Evolutionary conservation across 1,284 basidiomycete genomes (phyloP).

Genomic region (Grifola frondosa): DNA sequence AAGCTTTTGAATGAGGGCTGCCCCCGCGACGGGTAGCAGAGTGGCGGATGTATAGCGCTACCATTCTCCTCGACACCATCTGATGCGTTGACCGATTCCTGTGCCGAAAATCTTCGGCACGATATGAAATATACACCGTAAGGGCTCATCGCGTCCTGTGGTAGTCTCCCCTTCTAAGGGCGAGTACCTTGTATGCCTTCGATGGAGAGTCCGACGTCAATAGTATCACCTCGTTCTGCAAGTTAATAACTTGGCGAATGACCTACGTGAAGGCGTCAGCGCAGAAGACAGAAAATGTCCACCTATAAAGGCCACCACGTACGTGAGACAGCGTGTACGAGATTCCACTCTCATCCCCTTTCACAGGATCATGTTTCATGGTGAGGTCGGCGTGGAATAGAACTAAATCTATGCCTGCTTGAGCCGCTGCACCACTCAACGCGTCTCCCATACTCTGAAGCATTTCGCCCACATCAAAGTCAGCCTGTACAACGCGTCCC

Average conservation of each 20-base stretch:
- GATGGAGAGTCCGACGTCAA: conserved; percentile 85
- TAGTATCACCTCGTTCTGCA: conserved; percentile 71
- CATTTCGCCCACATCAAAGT: conserved; percentile 72
- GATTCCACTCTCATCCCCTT: conserved; percentile 82
- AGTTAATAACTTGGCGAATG: conserved; percentile 78
- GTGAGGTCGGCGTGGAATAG: conserved; percentile 85
- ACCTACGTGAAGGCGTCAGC: conserved; percentile 50
- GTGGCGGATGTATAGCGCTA: conserved; percentile 1
- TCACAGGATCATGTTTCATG: conserved; percentile 80
- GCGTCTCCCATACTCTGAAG: conserved; percentile 81
- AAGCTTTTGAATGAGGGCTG: conserved; percentile 61
- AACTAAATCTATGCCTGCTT: conserved; percentile 83
- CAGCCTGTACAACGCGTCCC: conserved; percentile 23
- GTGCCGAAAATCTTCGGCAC: conserved; percentile 37
- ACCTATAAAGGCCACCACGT: conserved; percentile 36
- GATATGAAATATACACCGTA: conserved; percentile 61
- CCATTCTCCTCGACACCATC: not conserved
- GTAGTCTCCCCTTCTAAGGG: too few species aligned
- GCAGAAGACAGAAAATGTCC: too few species aligned
- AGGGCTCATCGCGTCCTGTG: conserved; percentile 31
- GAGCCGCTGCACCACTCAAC: conserved; percentile 80
- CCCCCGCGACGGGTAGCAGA: conserved; percentile 33
- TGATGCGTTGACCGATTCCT: conserved; percentile 4
- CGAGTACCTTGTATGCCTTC: conserved; percentile 30
- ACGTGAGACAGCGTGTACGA: conserved; percentile 83